Evolutionary conservation across 768 basidiomycete genomes (phyloP), one percentile per base, ranked within the genome.

Genomic region (Tylopilus balloui): DNA sequence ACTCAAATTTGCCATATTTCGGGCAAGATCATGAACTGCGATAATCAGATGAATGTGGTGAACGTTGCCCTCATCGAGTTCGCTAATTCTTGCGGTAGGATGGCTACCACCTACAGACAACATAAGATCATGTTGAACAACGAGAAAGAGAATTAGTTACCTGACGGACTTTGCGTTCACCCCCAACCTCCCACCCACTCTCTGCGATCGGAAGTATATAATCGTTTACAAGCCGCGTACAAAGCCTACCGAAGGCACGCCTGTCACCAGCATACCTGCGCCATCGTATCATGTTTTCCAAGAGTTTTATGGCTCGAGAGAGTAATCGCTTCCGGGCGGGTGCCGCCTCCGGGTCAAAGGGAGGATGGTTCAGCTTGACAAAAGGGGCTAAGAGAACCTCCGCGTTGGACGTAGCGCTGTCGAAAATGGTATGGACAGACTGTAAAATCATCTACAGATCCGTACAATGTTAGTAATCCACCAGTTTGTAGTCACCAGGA

Each of bases 101-200:
- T 50, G 34, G 47, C 46, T 19, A 55, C 48, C 40, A 54, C 59
- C 69, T 73, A 42, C 29, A 27, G 31, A 43, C 13, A 25, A 31
- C 34, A 38, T 37, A 42, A 60, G 49, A 37, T 45, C 37, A 43
- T 9, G 43, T 27, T 40, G 47, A 39, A 37, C 29, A 20, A 34
- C n/a, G 13, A 23, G 23, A 21, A n/a, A 31, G 17, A 31, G 17
- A 15, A 45, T 42, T 34, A 63, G 71, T 55, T 52, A 89, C 89
- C 78, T 79, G 80, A 24, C 68, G 71, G 48, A 79, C 71, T 50
- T 79, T 68, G 32, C 80, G 80, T 64, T 84, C 77, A 2, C 91
- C 91, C 11, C 93, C 92, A 31, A 89, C 86, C 36, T 91, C 89
- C 93, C 92, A 96, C 9, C 86, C 87, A 48, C 75, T 77, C 52